Evolutionary conservation across 345 rosid species (phyloP), one percentile per base, ranked within the genome.

Genomic region (Cardamine chenopodiifolia): DNA sequence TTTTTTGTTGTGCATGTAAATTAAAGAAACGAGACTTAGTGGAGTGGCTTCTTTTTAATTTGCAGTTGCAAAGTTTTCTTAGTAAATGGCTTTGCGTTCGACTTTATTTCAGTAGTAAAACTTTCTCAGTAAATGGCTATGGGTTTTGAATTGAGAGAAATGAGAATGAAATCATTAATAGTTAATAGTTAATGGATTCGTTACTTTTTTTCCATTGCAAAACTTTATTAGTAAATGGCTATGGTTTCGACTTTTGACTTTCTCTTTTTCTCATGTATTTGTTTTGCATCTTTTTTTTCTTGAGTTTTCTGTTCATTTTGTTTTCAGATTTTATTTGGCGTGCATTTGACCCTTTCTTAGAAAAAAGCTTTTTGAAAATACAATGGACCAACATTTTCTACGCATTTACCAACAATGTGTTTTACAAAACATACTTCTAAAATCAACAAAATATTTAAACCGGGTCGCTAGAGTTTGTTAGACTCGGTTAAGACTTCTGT

Each of bases 271-370:
- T 74, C 29, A 1, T 65, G 31, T 23, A 74, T 22, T 44, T 66
- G 8, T 25, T 66, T 17, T 66, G 31, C 32, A 48, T 66, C 14
- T 18, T 45, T 42, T 32, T 55, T 39, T 25, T 17, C 9, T 29
- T 44, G 22, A 18, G 26, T 17, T 39, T 56, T 59, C 26, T 35
- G 26, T 15, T 53, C n/a, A 2, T 64, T 60, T 32, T 31, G 15
- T 73, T 29, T 73, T 40, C 17, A 20, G n/a, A 28, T 54, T 53
- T 72, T 62, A 22, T 8, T 72, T 72, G 68, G 23, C 68, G 69
- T 62, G 28, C n/a, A 25, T 61, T 71, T 71, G 40, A 18, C 23
- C 6, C 35, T 48, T 48, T 34, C 58, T 15, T 44, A 5, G 1
- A 6, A 35, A 59, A 32, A 14, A 13, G 0, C 0, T 14, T 19